Evolutionary conservation across 768 basidiomycete species (phyloP).

Genomic region (Boletus vinaceobasis): DNA sequence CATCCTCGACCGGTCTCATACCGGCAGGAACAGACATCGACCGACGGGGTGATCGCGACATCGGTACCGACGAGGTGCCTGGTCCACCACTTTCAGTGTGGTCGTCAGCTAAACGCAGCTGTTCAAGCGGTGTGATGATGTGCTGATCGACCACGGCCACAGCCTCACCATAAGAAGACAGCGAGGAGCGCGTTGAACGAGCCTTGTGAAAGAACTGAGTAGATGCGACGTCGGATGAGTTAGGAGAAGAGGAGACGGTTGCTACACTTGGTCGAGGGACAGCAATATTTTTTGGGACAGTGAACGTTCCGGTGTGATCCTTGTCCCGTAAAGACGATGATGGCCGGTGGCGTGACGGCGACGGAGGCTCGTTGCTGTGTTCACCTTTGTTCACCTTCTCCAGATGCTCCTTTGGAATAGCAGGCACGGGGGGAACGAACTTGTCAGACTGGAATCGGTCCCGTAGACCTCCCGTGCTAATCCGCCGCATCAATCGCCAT

Average conservation of each 20-base stretch:
- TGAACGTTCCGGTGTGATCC: neutral
- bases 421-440: constrained; percentile 55
- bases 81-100: constrained; percentile 5
- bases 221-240: constrained; percentile 55
- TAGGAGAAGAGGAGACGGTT: constrained; percentile 60
- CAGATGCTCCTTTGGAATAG: constrained; percentile 47
- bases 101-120: constrained; percentile 39
- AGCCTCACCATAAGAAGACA: constrained; percentile 51
- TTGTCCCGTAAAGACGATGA: constrained; percentile 7
- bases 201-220: constrained; percentile 50
- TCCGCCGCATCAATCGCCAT: constrained; percentile 69
- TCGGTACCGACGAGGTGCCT: neutral
- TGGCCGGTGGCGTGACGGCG: constrained; percentile 6
- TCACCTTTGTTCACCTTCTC: constrained; percentile 6
- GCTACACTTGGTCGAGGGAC: constrained; percentile 42
- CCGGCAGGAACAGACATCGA: constrained; percentile 17
- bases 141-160: constrained; percentile 35
- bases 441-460: constrained; percentile 39
- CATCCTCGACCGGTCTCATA: constrained; percentile 3
- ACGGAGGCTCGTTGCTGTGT: constrained; percentile 1
- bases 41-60: constrained; percentile 17
- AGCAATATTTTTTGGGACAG: constrained; percentile 11
- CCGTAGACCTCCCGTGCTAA: constrained; percentile 60
- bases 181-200: constrained; percentile 49
- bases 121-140: constrained; percentile 55